Conservation (phyloP, 768 basidiomycete genomes). For the Naganishia onofrii region DNA sequence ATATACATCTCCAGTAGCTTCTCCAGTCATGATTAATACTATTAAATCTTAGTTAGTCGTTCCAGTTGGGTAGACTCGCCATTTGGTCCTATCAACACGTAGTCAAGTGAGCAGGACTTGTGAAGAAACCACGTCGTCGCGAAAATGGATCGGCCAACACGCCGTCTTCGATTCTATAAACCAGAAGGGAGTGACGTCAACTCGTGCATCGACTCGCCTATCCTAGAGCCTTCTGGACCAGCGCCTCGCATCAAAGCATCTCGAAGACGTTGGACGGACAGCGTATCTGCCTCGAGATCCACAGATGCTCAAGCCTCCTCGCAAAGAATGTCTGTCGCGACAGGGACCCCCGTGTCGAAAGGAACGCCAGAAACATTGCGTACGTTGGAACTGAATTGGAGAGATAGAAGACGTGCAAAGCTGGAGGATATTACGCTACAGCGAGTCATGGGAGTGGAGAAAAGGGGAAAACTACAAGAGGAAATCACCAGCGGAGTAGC, state of each 20-base stretch:
- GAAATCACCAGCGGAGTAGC: background rate
- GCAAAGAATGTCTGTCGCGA: background rate
- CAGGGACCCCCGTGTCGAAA: background rate
- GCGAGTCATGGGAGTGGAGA: constrained; percentile 5
- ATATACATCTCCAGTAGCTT: too few relatives aligned
- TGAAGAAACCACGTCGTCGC: background rate
- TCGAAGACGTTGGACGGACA: background rate
- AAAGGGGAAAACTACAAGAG: background rate
- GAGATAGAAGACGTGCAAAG: constrained; percentile 16
- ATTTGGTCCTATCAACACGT: too few relatives aligned
- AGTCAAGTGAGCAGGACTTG: background rate
- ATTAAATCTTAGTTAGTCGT: too few relatives aligned
- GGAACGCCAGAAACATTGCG: constrained; percentile 24
- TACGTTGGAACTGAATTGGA: constrained; percentile 16
- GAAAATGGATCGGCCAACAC: constrained; percentile 4
- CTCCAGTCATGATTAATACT: too few relatives aligned
- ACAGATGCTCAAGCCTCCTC: background rate
- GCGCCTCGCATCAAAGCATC: background rate
- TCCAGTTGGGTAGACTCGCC: too few relatives aligned
- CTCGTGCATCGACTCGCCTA: background rate
- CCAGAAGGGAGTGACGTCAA: background rate
- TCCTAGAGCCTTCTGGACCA: background rate
- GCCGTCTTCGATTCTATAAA: constrained; percentile 19
- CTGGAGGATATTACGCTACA: constrained; percentile 24
- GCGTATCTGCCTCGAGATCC: background rate